Base-by-base conservation (phyloP, 768 basidiomycete species). In the Clitopilus passeckerianus region DNA sequence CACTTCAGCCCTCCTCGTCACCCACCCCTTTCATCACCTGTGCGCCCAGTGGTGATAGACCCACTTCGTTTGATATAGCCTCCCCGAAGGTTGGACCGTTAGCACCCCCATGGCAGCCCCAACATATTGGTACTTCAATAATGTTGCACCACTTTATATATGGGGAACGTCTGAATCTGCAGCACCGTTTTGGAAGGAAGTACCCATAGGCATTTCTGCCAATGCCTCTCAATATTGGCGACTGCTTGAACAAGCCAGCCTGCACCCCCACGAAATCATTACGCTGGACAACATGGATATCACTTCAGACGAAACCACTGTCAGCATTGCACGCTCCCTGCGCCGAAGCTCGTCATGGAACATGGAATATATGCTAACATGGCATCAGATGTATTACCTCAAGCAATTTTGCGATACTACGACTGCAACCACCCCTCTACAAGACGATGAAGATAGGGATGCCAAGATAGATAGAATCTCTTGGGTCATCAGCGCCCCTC, bases 341-440 rank as follows among this genome's bases (percentile, higher is more conserved):
- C 82, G 85, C 43, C 83, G 86, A 16, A 63, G 70, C 22, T 72
- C 71, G 1, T 85, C 86, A 1, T 93, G 91, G 91, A 78, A 74
- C 33, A 67, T 79, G 14, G 68, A 75, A 5, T 92, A 91, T 65
- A 74, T 78, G 57, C 70, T 93, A 53, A 83, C 87, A 0, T 85
- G 82, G 80, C 80, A 84, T 67, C 91, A 93, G 69, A 81, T 75
- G 41, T 81, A 82, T 58, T 91, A 86, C 71, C 71, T 93, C 61
- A 77, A 76, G 43, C 79, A 77, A 58, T 82, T 78, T 57, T 69
- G 83, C 14, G 77, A 84, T 58, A 62, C 68, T 18, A 61, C 70
- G 5, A 76, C 74, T 0, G 77, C 72, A 10, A 64, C 68, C 12
- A 85, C 81, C 0, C 80, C 85, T 2, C 67, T 86, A 33, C 76